Evolutionary conservation across 106 monocot species (phyloP).

Genomic region (Posidonia australis): DNA sequence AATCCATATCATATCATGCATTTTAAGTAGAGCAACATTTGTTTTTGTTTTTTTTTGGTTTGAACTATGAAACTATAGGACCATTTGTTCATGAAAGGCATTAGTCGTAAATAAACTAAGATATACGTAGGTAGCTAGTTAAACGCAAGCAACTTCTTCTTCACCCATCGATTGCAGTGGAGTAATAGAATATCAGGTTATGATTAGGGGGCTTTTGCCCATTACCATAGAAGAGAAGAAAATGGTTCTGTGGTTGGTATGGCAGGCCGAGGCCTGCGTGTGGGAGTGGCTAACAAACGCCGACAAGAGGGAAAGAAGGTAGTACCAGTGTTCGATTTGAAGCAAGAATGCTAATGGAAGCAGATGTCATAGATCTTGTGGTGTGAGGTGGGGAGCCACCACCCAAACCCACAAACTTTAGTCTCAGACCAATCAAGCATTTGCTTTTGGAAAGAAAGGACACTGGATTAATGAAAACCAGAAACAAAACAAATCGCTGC

Average conservation of each 20-base stretch:
- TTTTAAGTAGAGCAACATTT: too few species aligned
- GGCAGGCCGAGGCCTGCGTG: slow-evolving; percentile 5
- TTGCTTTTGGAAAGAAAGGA: slow-evolving; percentile 1
- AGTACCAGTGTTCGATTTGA: neutral
- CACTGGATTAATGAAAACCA: too few species aligned
- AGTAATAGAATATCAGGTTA: too few species aligned
- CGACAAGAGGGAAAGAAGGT: neutral
- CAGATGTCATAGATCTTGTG: neutral
- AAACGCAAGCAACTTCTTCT: too few species aligned
- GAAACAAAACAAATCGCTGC: too few species aligned
- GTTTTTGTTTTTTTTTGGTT: too few species aligned
- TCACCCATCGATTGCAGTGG: too few species aligned
- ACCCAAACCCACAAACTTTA: neutral
- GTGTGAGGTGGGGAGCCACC: slow-evolving; percentile 1
- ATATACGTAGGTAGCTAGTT: too few species aligned
- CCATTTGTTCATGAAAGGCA: too few species aligned
- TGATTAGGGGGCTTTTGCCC: neutral
- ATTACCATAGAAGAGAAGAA: neutral
- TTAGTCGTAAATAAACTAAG: too few species aligned
- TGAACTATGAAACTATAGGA: too few species aligned
- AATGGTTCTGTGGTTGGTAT: neutral
- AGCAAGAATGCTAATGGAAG: neutral
- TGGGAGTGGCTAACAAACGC: neutral
- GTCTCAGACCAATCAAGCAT: neutral
- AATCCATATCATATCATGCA: neutral